Base-by-base conservation (phyloP, 805 yeast species). In the Metschnikowia bowlesiae region DNA sequence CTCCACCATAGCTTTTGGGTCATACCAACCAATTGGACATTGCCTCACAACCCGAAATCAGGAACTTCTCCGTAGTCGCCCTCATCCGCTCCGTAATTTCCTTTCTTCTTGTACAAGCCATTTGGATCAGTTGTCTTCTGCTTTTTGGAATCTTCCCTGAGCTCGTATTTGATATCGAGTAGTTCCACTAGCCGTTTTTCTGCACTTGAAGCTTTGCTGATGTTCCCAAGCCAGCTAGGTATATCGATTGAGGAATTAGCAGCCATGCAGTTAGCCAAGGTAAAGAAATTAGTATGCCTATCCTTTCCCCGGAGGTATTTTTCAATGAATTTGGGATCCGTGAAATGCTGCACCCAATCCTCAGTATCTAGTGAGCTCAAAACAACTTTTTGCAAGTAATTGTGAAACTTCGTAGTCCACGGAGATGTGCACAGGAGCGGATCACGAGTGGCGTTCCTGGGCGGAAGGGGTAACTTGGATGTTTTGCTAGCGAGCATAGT, bases 351-450 rank as follows among this genome's bases (percentile, higher is more conserved):
- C 4, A 44, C 43, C 57, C 57, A 54, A 30, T 50, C 42, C 2
- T 35, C 34, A 4, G 50, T 47, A 14, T 43, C 40, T 13, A 54
- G 44, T n/a, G 56, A 56, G 14, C 41, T 46, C 8, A 52, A n/a
- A n/a, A 56, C 39, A 6, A 49, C 35, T 28, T 36, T 29, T 6
- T 46, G 51, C 44, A 56, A 30, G 34, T 52, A 54, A 6, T 40
- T 31, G 43, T 60, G 58, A 54, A 61, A 64, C 49, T 69, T 67
- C 33, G 61, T 59, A 8, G 58, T 50, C 2, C 70, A 68, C 0
- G 76, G 75, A 3, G 72, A 63, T 4, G 62, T 48, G 6, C 70
- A 59, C 29, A 58, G 22, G 28, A 71, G 55, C n/a, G 56, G 60
- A 10, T 57, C 44, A 22, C 53, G 53, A 9, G 57, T 40, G 7